Conservation (phyloP, 306 rosid genomes). For the Cyclanthera cordifolia region DNA sequence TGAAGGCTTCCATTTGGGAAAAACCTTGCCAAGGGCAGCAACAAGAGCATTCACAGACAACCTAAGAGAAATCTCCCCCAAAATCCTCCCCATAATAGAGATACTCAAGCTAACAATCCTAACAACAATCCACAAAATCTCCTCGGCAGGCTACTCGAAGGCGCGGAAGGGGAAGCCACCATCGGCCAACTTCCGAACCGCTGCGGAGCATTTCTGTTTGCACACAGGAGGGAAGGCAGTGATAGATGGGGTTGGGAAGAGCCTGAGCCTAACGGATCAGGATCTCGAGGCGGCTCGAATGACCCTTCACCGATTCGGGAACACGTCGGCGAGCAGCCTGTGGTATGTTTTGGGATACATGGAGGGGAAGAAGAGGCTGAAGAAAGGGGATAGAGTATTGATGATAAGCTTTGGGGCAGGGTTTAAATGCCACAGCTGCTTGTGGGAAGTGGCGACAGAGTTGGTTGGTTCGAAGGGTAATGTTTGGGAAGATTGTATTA, state of each 20-base stretch:
- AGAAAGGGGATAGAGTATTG: constrained; percentile 44
- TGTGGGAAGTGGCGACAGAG: constrained; percentile 72
- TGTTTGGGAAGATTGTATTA: constrained; percentile 59
- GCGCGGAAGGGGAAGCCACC: constrained; percentile 24
- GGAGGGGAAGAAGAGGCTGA: constrained; percentile 80
- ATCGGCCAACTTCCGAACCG: constrained; percentile 40
- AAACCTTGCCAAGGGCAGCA: constrained; percentile 61
- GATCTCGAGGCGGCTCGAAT: constrained; percentile 87
- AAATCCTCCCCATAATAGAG: constrained; percentile 63
- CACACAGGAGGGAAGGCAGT: constrained; percentile 93
- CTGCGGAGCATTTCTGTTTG: constrained; percentile 71
- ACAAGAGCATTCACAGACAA: constrained; percentile 69
- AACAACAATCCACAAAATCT: constrained; percentile 6
- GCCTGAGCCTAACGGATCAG: constrained; percentile 39
- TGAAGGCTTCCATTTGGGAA: constrained; percentile 26
- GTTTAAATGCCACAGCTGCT: constrained; percentile 83
- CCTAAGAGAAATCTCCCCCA: constrained; percentile 47
- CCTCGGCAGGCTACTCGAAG: constrained; percentile 6
- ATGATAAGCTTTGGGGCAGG: constrained; percentile 98
- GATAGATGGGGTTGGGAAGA: constrained; percentile 66
- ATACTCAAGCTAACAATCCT: constrained; percentile 31
- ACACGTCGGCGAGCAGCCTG: constrained; percentile 73
- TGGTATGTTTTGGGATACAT: constrained; percentile 88
- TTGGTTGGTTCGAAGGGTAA: constrained; percentile 27
- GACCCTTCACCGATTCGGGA: constrained; percentile 85